Evolutionary conservation across 495 filamentous ascomycete species (phyloP), one percentile per base, ranked within the genome.

Genomic region (Gamarada debralockiae): DNA sequence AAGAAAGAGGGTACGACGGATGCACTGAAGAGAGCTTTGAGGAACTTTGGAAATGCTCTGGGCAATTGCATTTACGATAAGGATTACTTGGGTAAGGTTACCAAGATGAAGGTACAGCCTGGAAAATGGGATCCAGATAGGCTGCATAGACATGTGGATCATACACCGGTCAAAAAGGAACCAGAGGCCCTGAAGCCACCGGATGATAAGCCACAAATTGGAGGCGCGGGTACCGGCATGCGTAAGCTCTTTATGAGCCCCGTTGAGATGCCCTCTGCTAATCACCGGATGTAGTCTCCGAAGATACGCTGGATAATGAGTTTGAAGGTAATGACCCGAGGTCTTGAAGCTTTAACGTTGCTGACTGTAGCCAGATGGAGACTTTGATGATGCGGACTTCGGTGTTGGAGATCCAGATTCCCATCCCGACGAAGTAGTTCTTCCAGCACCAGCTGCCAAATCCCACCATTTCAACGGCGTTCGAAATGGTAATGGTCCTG

Each of bases 41-140:
- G 92, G 22, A 96, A 84, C 53, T 98, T 98, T 69, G 93, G 93
- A 38, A 98, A 98, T 62, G 84, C 97, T 13, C 76, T 98, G 52
- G 93, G 93, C 15, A 97, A 97, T 67, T 98, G 93, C 70, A 81
- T 98, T 49, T 96, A 97, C 72, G 93, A 98, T 66, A 97, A 96
- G 63, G 82, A 92, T 40, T 98, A 95, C 67, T 70, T 97, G 52
- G 69, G 78, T 31, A 89, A 89, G 65, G 86, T 97, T 10, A 85
- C 82, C 4, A 95, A 87, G 70, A 69, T 97, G 43, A 96, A 90
- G 71, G 76, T 79, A 22, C 70, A 59, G 17, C 67, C 86, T 63
- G 72, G 77, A 12, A 89, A 77, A 68, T 92, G 88, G 74, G 81
- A 90, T 58, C 75, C 81, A 23, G 79, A 79, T 3, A 82, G 84